Conservation (phyloP, 345 rosid genomes). For the Lepidium africanum region DNA sequence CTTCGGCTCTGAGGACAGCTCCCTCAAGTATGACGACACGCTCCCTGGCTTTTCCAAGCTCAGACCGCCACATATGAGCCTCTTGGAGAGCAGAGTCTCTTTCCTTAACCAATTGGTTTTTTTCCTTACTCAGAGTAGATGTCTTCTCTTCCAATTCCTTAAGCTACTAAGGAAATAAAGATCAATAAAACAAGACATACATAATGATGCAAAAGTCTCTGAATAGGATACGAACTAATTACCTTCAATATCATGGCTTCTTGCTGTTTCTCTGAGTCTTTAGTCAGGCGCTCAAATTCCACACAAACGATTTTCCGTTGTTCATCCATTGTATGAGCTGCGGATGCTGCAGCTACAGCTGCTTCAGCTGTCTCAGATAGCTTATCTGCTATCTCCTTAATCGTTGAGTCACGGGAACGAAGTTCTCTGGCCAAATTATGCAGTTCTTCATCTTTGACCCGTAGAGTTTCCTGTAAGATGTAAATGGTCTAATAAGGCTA, state of each 20-base stretch:
- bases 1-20: constrained; percentile 87
- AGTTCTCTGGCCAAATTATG: constrained; percentile 79
- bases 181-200: constrained; percentile 7
- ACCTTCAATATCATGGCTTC: constrained; percentile 58
- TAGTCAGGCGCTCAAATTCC: constrained; percentile 67
- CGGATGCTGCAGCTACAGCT: constrained; percentile 95
- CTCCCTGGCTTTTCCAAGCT: constrained; percentile 96
- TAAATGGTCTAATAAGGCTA: not conserved
- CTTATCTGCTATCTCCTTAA: constrained; percentile 84
- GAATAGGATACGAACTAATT: constrained; percentile 10
- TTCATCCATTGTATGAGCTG: constrained; percentile 89
- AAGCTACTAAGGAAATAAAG: constrained; percentile 39
- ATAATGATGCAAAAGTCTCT: not conserved
- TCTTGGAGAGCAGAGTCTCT: constrained; percentile 83
- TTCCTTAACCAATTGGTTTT: constrained; percentile 66
- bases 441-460: constrained; percentile 93
- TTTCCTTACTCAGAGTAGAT: constrained; percentile 51
- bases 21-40: constrained; percentile 85
- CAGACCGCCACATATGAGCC: constrained; percentile 94
- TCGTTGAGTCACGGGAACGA: constrained; percentile 88
- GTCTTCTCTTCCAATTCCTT: constrained; percentile 69
- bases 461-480: constrained; percentile 76
- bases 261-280: constrained; percentile 51
- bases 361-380: constrained; percentile 97
- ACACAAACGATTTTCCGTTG: constrained; percentile 70